Percentiles rank a stretch among this genome's conserved stretches.
phyloP scores from a whole-genome alignment of 257 asterid species.

The Scutellaria baicalensis region DNA sequence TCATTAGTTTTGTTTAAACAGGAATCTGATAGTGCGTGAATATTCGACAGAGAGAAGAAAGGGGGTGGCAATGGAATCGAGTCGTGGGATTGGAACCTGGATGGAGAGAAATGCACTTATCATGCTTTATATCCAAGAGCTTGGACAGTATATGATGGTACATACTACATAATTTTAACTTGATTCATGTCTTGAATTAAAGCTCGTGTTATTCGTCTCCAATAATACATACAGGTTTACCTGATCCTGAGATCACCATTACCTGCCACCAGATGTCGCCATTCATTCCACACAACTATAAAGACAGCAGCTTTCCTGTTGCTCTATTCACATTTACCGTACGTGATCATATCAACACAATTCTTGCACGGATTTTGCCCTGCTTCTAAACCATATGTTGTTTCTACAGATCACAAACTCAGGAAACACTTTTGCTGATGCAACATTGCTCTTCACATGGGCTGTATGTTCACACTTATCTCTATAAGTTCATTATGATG shows the following conservation, averaged over 20 bases:
- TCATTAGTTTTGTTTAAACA: neutral
- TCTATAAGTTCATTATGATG: neutral
- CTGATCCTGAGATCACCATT: slow-evolving; percentile 69
- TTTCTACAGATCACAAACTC: slow-evolving; percentile 27
- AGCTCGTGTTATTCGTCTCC: neutral
- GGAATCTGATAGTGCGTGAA: neutral
- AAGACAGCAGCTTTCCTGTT: slow-evolving; percentile 75
- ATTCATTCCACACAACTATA: slow-evolving; percentile 69
- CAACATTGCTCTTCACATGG: slow-evolving; percentile 37
- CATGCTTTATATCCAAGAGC: slow-evolving; percentile 82
- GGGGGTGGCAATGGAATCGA: slow-evolving; percentile 40
- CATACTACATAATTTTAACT: neutral
- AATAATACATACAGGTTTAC: slow-evolving; percentile 42
- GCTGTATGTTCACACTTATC: slow-evolving; percentile 14
- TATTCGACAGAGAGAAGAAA: slow-evolving; percentile 38
- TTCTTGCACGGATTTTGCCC: neutral
- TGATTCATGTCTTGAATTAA: neutral
- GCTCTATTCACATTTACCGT: slow-evolving; percentile 72
- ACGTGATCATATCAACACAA: neutral
- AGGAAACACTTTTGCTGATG: slow-evolving; percentile 32
- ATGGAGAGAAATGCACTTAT: slow-evolving; percentile 50
- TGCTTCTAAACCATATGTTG: neutral
- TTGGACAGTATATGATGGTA: slow-evolving; percentile 72
- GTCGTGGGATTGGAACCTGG: slow-evolving; percentile 85
- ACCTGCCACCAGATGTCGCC: slow-evolving; percentile 82